These are phyloP conservation scores for Borovskyia barvae DNA, from an alignment of 208 protist genomes.

Conservation along the genomic window DNA sequence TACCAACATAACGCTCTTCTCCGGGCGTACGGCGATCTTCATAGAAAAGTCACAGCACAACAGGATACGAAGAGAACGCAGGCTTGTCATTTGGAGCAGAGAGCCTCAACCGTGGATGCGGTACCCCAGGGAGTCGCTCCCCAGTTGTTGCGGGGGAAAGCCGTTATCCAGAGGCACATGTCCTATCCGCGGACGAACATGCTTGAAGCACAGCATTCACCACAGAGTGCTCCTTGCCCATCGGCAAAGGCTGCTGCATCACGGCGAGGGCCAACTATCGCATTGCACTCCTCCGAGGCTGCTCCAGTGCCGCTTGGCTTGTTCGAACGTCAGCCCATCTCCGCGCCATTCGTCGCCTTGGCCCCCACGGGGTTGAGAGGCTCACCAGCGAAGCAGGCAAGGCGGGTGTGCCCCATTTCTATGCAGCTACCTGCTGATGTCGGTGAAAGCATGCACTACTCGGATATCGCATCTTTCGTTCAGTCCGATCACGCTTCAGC, in stretches of 20 bases:
- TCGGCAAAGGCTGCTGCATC: too few relatives aligned
- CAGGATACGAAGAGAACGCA: constrained; percentile 6
- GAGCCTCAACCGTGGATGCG: constrained; percentile 4
- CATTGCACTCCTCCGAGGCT: too few relatives aligned
- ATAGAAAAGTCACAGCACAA: constrained; percentile 14
- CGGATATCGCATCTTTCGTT: constrained; percentile 25
- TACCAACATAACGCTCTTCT: constrained; percentile 18
- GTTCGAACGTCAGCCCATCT: too few relatives aligned
- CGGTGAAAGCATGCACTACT: constrained; percentile 28
- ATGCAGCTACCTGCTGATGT: neutral
- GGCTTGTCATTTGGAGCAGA: constrained; percentile 1
- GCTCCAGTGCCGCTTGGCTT: too few relatives aligned
- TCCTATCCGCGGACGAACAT: constrained; percentile 10
- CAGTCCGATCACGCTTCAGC: neutral
- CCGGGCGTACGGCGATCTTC: constrained; percentile 13
- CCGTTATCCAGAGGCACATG: constrained; percentile 5
- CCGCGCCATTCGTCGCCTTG: too few relatives aligned
- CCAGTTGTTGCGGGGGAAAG: constrained; percentile 9
- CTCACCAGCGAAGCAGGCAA: too few relatives aligned
- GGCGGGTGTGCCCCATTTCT: too few relatives aligned
- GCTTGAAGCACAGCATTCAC: constrained; percentile 9
- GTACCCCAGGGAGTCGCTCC: constrained; percentile 1
- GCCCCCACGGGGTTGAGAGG: too few relatives aligned
- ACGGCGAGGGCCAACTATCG: too few relatives aligned
- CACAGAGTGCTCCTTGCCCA: too few relatives aligned